Conservation (phyloP, 257 asterid genomes). For the Cinchona pubescens region DNA sequence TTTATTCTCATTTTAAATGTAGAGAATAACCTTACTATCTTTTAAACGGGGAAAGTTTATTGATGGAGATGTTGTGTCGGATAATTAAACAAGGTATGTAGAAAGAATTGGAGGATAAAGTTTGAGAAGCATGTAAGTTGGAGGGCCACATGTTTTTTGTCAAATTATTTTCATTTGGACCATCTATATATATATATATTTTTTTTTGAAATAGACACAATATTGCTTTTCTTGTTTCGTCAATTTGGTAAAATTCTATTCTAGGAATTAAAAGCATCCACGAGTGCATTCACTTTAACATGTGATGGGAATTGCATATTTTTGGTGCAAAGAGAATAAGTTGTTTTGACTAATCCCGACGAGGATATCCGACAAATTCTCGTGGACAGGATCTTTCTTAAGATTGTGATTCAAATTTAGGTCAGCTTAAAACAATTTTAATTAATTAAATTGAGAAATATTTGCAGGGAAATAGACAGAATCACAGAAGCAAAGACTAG, state of each 20-base stretch:
- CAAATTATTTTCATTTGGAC: slow-evolving; percentile 2
- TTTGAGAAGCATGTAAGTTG: not conserved
- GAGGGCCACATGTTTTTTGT: slow-evolving; percentile 16
- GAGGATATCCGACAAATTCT: slow-evolving; percentile 41
- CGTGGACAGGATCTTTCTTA: slow-evolving; percentile 42
- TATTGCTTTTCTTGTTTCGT: not conserved
- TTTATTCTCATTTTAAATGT: too few species aligned
- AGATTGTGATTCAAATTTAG: slow-evolving; percentile 37
- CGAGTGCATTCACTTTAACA: slow-evolving; percentile 1
- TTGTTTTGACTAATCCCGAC: slow-evolving; percentile 11
- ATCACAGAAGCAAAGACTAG: not conserved
- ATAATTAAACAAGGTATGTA: not conserved
- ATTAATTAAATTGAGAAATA: not conserved
- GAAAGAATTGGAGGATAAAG: slow-evolving; percentile 7
- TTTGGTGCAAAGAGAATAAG: not conserved
- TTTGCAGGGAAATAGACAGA: too few species aligned
- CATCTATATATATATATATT: too few species aligned
- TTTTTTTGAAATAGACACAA: too few species aligned
- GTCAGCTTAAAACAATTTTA: slow-evolving; percentile 25
- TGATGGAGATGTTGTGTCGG: not conserved
- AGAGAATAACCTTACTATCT: too few species aligned
- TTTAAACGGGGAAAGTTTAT: too few species aligned
- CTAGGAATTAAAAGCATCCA: slow-evolving; percentile 10
- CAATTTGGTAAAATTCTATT: not conserved
- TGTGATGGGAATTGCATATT: slow-evolving; percentile 1